phyloP scores from a whole-genome alignment of 2,329 filamentous ascomycete species.

The Penicillium sp. region DNA sequence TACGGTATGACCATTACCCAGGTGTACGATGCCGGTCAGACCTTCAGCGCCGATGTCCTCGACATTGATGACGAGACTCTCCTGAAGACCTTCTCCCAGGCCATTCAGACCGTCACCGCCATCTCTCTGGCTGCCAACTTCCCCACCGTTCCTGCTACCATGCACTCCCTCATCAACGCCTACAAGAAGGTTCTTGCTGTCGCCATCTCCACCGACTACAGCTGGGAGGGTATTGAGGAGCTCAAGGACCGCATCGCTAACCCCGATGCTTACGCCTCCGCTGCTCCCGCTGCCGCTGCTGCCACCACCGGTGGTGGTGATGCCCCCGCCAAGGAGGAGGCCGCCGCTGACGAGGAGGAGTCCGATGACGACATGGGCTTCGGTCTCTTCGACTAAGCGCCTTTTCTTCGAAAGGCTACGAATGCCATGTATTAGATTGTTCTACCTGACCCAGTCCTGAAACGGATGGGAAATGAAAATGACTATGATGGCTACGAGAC shows the following conservation, averaged over 20 bases:
- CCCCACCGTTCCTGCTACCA: slow-evolving; percentile 93
- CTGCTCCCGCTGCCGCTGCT: slow-evolving; percentile 70
- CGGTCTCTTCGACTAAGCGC: slow-evolving; percentile 71
- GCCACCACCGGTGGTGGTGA: slow-evolving; percentile 51
- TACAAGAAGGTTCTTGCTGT: slow-evolving; percentile 95
- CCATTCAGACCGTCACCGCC: slow-evolving; percentile 82
- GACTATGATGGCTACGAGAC: slow-evolving; percentile 27
- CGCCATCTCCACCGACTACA: slow-evolving; percentile 85
- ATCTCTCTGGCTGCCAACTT: slow-evolving; percentile 92
- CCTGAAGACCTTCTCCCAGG: slow-evolving; percentile 75
- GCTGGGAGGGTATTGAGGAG: slow-evolving; percentile 93
- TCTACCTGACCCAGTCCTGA: slow-evolving; percentile 27
- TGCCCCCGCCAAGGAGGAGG: slow-evolving; percentile 53
- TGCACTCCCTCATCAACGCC: slow-evolving; percentile 93
- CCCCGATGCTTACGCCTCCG: slow-evolving; percentile 89
- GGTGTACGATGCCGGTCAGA: slow-evolving; percentile 97
- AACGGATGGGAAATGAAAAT: slow-evolving; percentile 36
- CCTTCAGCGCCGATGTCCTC: slow-evolving; percentile 79
- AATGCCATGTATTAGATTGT: slow-evolving; percentile 41
- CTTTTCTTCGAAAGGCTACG: slow-evolving; percentile 27
- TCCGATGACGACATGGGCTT: slow-evolving; percentile 67
- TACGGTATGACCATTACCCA: slow-evolving; percentile 96
- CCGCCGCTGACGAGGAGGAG: slow-evolving; percentile 66
- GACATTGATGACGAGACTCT: slow-evolving; percentile 96
- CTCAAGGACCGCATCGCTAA: slow-evolving; percentile 99